Evolutionary conservation across 1,284 basidiomycete species (phyloP), one percentile per base, ranked within the genome.

Genomic region (Calocybe gambosa): DNA sequence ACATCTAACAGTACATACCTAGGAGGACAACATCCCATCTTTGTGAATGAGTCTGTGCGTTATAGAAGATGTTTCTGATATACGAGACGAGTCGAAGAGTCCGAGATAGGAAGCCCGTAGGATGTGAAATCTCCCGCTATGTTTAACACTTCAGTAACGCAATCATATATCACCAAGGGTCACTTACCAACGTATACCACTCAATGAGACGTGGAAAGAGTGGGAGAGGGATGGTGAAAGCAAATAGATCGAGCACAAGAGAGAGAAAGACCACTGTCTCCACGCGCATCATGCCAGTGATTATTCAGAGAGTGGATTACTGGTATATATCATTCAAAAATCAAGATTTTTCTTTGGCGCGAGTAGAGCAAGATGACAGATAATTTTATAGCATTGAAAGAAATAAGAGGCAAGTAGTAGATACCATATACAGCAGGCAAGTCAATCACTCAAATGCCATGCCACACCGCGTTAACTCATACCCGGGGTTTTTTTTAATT

Each of bases 161-260:
- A 33, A 19, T 29, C 20, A 33, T 12, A 21, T 42, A 29, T 26
- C 31, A 21, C 29, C 16, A 19, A 9, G 33, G 6, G 23, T 15
- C 35, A 61, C 79, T 56, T 53, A 85, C 86, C 62, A 79, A 64
- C 5, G 84, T 83, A 61, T 92, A 94, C 89, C 89, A 94, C 67
- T 92, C 86, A 42, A 91, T 87, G 43, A 91, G 73, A 35, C 91
- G 80, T 38, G 91, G 92, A 65, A 94, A 94, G 33, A 94, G 77
- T 26, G 91, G 91, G 25, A 94, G 73, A n/a, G 91, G 91, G 37
- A 94, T 89, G n/a, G 92, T 94, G 64, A 93, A 94, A 10, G 91
- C 90, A 49, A 94, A 86, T 15, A 94, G 78, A 64, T 94, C 91
- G 42, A 94, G 74, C 20, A 94, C 75, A 29, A 94, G 69, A 1